A percentile compares a stretch with the other conserved stretches of the same genome.
Evolutionary conservation across 2,329 filamentous ascomycete species (phyloP).

Genomic region (Phialophora verrucosa): DNA sequence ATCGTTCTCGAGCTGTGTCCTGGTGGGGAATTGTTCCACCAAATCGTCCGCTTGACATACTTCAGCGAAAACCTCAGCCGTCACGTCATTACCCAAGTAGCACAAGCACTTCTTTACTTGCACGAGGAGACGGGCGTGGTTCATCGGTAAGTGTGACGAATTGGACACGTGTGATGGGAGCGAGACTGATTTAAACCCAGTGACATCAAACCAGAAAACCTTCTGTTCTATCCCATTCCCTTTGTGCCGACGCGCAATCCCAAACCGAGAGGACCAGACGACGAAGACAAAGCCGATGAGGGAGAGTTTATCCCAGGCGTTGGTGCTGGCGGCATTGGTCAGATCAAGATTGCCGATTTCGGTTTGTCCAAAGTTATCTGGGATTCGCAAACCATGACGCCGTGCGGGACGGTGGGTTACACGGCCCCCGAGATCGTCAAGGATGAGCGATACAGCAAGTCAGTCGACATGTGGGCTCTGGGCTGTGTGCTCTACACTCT

Average conservation of each 20-base stretch:
- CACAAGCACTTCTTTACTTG: constrained; percentile 89
- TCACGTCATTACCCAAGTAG: constrained; percentile 93
- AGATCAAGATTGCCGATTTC: constrained; percentile 98
- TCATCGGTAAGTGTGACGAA: constrained; percentile 74
- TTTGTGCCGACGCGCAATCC: constrained; percentile 80
- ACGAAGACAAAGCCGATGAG: constrained; percentile 97
- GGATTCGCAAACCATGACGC: constrained; percentile 98
- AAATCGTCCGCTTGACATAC: constrained; percentile 96
- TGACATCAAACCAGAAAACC: constrained; percentile 96
- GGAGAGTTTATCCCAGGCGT: constrained; percentile 85
- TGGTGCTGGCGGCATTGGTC: constrained; percentile 87
- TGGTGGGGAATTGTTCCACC: constrained; percentile 95
- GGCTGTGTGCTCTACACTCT: constrained; percentile 97
- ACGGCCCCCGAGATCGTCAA: constrained; percentile 99
- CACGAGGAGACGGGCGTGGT: constrained; percentile 96
- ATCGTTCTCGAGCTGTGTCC: constrained; percentile 94
- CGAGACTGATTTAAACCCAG: constrained; percentile 53
- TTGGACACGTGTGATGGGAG: neutral
- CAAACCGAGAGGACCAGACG: constrained; percentile 80
- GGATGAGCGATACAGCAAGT: constrained; percentile 97
- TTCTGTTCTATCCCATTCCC: constrained; percentile 86
- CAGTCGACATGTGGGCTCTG: constrained; percentile 98
- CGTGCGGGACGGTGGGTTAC: constrained; percentile 98
- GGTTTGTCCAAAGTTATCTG: constrained; percentile 97
- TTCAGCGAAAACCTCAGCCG: constrained; percentile 95